These are phyloP conservation scores for Harringtonia lauricola DNA, from an alignment of 2,329 filamentous ascomycete genomes.

Conservation along the genomic window DNA sequence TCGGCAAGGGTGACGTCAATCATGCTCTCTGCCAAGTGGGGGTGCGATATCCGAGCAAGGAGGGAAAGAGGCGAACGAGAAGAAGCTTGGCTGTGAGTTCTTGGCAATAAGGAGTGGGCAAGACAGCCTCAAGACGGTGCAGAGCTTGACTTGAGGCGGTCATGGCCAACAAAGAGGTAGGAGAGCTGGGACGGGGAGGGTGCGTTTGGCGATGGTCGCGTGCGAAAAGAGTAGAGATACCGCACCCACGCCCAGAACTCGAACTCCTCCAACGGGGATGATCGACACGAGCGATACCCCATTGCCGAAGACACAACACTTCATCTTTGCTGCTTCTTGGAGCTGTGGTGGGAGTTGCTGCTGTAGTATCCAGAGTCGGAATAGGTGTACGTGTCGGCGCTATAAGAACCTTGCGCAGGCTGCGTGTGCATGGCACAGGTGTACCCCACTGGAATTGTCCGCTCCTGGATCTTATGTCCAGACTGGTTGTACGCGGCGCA, in stretches of 20 bases:
- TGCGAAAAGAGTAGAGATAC: conserved; percentile 37
- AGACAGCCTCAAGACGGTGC: conserved; percentile 16
- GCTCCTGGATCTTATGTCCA: conserved; percentile 61
- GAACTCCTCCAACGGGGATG: conserved; percentile 29
- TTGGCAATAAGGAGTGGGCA: no score
- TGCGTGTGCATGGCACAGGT: conserved; percentile 50
- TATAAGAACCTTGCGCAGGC: conserved; percentile 24
- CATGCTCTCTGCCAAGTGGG: background rate
- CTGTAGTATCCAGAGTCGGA: conserved; percentile 46
- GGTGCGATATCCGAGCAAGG: background rate
- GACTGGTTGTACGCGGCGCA: conserved; percentile 65
- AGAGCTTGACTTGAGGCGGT: conserved; percentile 28
- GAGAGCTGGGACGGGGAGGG: conserved; percentile 37
- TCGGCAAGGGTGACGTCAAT: conserved; percentile 3
- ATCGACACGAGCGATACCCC: conserved; percentile 30
- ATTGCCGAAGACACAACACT: conserved; percentile 40
- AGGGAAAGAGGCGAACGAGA: background rate
- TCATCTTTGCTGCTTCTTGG: conserved; percentile 34
- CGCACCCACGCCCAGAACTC: conserved; percentile 33
- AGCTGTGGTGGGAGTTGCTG: conserved; percentile 32
- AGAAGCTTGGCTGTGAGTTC: background rate
- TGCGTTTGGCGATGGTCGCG: conserved; percentile 20
- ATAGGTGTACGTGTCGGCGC: conserved; percentile 30
- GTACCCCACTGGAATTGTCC: conserved; percentile 74
- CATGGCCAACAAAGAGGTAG: conserved; percentile 34